These are phyloP conservation scores for Fusarium buxicola DNA, from an alignment of 2,329 filamentous ascomycete species.

Conservation along the genomic window DNA sequence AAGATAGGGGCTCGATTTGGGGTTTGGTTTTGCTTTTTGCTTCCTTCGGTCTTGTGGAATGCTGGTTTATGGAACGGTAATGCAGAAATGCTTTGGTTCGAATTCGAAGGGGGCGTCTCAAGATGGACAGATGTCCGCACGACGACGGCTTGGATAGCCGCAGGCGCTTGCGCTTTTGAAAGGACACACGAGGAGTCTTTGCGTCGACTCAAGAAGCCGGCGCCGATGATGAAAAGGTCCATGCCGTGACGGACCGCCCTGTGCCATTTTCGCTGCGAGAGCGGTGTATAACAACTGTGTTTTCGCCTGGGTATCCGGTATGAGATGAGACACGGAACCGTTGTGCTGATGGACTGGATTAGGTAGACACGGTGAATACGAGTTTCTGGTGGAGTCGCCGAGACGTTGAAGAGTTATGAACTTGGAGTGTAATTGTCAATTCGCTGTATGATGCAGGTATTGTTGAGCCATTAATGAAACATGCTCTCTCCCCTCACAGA, in stretches of 20 bases:
- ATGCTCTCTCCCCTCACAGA: conserved; percentile 6
- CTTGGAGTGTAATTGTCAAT: conserved; percentile 9
- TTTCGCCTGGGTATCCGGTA: conserved; percentile 39
- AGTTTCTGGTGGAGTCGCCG: conserved; percentile 39
- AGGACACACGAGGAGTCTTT: conserved; percentile 35
- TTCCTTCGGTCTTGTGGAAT: conserved; percentile 41
- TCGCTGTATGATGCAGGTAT: conserved; percentile 16
- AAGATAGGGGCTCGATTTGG: conserved; percentile 36
- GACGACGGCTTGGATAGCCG: conserved; percentile 44
- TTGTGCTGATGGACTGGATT: conserved; percentile 46
- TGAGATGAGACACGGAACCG: conserved; percentile 40
- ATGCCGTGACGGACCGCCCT: conserved; percentile 26
- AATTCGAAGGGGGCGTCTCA: conserved; percentile 41
- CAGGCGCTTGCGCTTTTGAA: conserved; percentile 35
- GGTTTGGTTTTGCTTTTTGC: conserved; percentile 38
- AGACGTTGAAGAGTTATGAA: conserved; percentile 6
- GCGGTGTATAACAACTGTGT: conserved; percentile 45
- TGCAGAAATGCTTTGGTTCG: conserved; percentile 46
- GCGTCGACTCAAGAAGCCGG: conserved; percentile 22
- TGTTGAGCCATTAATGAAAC: conserved; percentile 18
- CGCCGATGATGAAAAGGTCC: conserved; percentile 23
- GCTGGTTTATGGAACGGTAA: conserved; percentile 45
- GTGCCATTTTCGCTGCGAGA: conserved; percentile 36
- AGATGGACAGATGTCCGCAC: conserved; percentile 36
- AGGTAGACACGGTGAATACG: conserved; percentile 46